Base-by-base conservation (phyloP, 768 basidiomycete genomes). In the Pleurotus tuoliensis region DNA sequence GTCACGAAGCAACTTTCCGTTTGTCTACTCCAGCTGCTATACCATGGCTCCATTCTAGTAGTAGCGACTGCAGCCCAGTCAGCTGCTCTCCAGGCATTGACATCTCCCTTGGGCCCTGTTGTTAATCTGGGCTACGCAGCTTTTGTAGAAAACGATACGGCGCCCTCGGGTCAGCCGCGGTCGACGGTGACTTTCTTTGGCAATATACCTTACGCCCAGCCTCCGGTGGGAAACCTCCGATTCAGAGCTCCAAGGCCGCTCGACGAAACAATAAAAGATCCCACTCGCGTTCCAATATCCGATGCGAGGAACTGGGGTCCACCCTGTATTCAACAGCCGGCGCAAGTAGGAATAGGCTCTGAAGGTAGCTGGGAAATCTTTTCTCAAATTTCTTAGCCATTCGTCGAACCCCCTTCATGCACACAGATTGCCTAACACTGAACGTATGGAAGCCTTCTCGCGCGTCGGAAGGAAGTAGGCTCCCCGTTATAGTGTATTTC, bases 301-400 rank as follows among this genome's bases (percentile, higher is more conserved):
- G 78, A 80, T 61, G 77, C 78, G 20, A 61, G 76, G 47, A 73
- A 70, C 53, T 81, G 73, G 71, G 78, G 77, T 0, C 67, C 76
- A 0, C 64, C 76, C 0, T 80, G 78, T 58, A 72, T 81, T 22
- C 79, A 81, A 60, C 62, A 70, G 30, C 79, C 79, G 2, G 78
- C 79, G 5, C 68, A 68, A 1, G 73, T 76, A 5, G 77, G 48
- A 4, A 49, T 49, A 15, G 48, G 48, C 15, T 49, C 48, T 7
- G 48, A 49, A 34, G 30, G 48, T 49, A 27, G 3, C n/a, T 5
- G n/a, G 9, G 1, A 12, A 5, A 5, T 13, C 46, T 13, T 12
- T 24, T 7, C 1, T 5, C 18, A 24, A 49, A 15, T 15, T 30
- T 5, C 27, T 27, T 34, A 3, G 13, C 41, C 9, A n/a, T 20